A percentile compares a stretch with the other conserved stretches of the same genome.
phyloP scores from a whole-genome alignment of 73 alveolate genomes.

The Uronychia binucleata region DNA sequence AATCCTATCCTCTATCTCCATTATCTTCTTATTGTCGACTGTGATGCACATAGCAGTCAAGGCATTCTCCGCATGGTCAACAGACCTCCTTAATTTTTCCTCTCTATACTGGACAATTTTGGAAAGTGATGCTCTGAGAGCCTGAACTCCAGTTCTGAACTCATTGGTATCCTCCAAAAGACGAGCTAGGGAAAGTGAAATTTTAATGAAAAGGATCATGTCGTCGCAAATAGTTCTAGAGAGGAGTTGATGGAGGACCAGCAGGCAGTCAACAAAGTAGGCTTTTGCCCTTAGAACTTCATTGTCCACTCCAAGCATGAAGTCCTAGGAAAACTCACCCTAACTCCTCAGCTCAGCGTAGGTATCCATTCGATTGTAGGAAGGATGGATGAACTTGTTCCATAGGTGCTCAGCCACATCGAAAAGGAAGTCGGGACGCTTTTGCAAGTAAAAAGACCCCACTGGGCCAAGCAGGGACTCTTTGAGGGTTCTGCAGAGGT shows the following conservation, averaged over 20 bases:
- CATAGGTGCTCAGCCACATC: constrained; percentile 52
- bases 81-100: constrained; percentile 47
- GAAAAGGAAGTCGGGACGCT: constrained; percentile 67
- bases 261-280: constrained; percentile 58
- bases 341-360: constrained; percentile 56
- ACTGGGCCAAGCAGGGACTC: constrained; percentile 77
- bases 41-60: constrained; percentile 84
- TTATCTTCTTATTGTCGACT: constrained; percentile 84
- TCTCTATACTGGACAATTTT: constrained; percentile 68
- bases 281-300: constrained; percentile 34
- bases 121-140: constrained; percentile 63
- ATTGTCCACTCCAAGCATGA: constrained; percentile 53
- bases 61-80: constrained; percentile 73
- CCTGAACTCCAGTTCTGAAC: constrained; percentile 65
- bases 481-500: constrained; percentile 57
- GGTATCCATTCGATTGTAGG: constrained; percentile 50
- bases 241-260: constrained; percentile 58
- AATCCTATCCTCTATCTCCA: constrained; percentile 79
- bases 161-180: constrained; percentile 74
- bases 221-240: constrained; percentile 61
- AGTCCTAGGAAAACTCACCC: constrained; percentile 53
- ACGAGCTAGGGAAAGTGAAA: constrained; percentile 66
- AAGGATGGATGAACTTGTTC: constrained; percentile 60
- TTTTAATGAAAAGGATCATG: constrained; percentile 58
- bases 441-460: constrained; percentile 60